Conservation (phyloP, 768 basidiomycete genomes). For the Cystobasidiopsis lactophilus region DNA sequence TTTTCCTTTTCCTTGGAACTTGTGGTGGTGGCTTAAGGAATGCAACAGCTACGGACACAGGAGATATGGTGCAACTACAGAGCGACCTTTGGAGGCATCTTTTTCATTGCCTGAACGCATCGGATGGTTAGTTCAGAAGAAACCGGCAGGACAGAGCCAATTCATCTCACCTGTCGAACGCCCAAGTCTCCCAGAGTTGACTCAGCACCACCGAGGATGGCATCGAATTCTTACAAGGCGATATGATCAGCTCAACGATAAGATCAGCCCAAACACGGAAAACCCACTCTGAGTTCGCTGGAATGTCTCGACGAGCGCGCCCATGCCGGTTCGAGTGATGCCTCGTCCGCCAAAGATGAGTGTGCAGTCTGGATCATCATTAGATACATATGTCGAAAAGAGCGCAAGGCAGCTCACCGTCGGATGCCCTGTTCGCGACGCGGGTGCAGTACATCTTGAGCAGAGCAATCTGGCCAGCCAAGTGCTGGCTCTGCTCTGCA, state of each 20-base stretch:
- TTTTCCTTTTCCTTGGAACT: too few relatives aligned
- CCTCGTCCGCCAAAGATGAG: slow-evolving; percentile 14
- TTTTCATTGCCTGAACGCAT: background rate
- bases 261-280: background rate
- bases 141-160: too few relatives aligned
- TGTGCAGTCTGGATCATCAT: slow-evolving; percentile 44
- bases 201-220: slow-evolving; percentile 6
- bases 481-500: background rate
- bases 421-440: slow-evolving; percentile 53
- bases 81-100: background rate
- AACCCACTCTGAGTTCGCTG: slow-evolving; percentile 9
- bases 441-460: slow-evolving; percentile 58
- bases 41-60: too few relatives aligned
- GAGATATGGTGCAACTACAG: too few relatives aligned
- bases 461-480: slow-evolving; percentile 32
- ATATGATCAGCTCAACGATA: too few relatives aligned
- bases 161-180: too few relatives aligned
- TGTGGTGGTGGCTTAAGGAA: too few relatives aligned
- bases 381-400: too few relatives aligned
- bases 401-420: slow-evolving; percentile 22
- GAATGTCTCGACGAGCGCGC: slow-evolving; percentile 37
- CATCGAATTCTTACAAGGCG: slow-evolving; percentile 7
- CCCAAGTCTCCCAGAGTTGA: too few relatives aligned
- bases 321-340: slow-evolving; percentile 63
- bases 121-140: too few relatives aligned